These are phyloP conservation scores for Sphagnum tenellum DNA, from an alignment of 225 moss, liverwort and hornwort species.

Conservation along the genomic window DNA sequence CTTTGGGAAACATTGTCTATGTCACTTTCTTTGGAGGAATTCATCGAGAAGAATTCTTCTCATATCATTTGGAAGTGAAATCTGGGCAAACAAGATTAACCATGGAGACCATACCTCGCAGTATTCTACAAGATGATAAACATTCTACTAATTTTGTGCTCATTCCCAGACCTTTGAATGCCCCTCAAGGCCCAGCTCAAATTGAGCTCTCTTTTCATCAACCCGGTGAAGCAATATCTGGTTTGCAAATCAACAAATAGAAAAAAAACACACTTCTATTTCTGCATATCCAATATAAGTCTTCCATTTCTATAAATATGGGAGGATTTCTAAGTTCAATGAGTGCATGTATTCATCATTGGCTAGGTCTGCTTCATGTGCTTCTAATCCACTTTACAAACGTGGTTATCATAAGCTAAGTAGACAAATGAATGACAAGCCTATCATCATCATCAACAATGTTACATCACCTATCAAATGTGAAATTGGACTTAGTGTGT, in stretches of 20 bases:
- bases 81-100: conserved; percentile 41
- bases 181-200: conserved; percentile 19
- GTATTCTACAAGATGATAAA: conserved; percentile 49
- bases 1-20: conserved; percentile 46
- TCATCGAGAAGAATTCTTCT: conserved; percentile 41
- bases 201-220: conserved; percentile 44
- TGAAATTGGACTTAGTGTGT: too few species aligned
- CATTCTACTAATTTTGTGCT: conserved; percentile 42
- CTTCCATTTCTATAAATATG: too few species aligned
- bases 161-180: conserved; percentile 32
- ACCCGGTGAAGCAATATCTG: conserved; percentile 43
- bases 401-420: too few species aligned
- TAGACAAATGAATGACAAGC: too few species aligned
- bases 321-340: too few species aligned
- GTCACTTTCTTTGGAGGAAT: conserved; percentile 54
- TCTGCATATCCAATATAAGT: too few species aligned
- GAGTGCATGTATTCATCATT: too few species aligned
- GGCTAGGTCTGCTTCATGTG: too few species aligned
- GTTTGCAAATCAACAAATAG: conserved; percentile 25
- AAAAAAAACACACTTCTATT: too few species aligned
- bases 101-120: conserved; percentile 52
- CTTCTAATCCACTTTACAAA: too few species aligned
- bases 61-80: conserved; percentile 54
- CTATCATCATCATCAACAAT: too few species aligned
- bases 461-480: too few species aligned